These are phyloP conservation scores for Inga leiocalycina DNA, from an alignment of 306 rosid genomes.

Conservation along the genomic window DNA sequence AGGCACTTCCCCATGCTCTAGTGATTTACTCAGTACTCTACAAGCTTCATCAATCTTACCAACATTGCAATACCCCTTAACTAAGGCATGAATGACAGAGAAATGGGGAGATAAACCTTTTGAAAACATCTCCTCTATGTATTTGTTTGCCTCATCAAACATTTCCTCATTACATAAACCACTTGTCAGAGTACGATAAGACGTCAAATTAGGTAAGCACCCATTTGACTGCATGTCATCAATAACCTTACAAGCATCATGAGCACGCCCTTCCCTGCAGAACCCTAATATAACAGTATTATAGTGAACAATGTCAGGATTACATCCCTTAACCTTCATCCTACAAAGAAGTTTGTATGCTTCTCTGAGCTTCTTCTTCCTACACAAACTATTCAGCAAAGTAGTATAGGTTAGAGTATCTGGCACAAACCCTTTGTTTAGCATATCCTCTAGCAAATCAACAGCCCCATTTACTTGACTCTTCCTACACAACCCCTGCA, in stretches of 20 bases:
- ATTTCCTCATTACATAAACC: slow-evolving; percentile 72
- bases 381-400: slow-evolving; percentile 85
- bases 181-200: slow-evolving; percentile 67
- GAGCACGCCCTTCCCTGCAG: slow-evolving; percentile 74
- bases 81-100: slow-evolving; percentile 59
- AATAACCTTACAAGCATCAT: slow-evolving; percentile 78
- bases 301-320: slow-evolving; percentile 83
- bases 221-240: slow-evolving; percentile 73
- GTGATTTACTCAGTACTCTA: slow-evolving; percentile 49
- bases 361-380: slow-evolving; percentile 85
- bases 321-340: slow-evolving; percentile 95
- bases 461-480: slow-evolving; percentile 79
- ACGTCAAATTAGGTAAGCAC: slow-evolving; percentile 79
- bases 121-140: slow-evolving; percentile 57
- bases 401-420: slow-evolving; percentile 82
- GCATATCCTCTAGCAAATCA: slow-evolving; percentile 83
- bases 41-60: slow-evolving; percentile 81
- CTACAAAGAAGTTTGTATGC: slow-evolving; percentile 94
- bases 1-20: slow-evolving; percentile 71
- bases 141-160: slow-evolving; percentile 68
- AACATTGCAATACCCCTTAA: slow-evolving; percentile 68
- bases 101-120: slow-evolving; percentile 80
- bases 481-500: slow-evolving; percentile 86
- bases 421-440: slow-evolving; percentile 86
- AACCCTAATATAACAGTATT: slow-evolving; percentile 80